Evolutionary conservation across 805 yeast species (phyloP), one percentile per base, ranked within the genome.

Genomic region (Wickerhamiella sergipiensis): DNA sequence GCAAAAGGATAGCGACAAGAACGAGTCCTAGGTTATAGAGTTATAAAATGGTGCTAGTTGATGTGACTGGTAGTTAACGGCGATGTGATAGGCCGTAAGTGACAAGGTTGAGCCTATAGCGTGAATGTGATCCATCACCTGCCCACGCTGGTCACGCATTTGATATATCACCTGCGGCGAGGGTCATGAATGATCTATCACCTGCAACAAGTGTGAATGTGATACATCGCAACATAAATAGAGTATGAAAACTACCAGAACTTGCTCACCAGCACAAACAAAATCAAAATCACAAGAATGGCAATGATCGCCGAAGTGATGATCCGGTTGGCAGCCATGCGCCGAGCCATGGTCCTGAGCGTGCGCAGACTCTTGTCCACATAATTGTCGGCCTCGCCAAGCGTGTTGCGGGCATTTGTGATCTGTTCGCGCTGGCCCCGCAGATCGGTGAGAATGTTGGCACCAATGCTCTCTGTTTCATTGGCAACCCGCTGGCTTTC

Each of bases 351-450:
- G 18, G 85, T 76, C 60, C 87, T 80, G 60, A 92, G 71, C 0
- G 97, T 92, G 52, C 84, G 78, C 51, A 92, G 76, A 51, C 92
- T 81, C 63, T 84, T 81, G 67, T 92, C 97, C 49, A 92, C 95
- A 61, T 89, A 87, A 0, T 83, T 79, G 64, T 92, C 97, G 0
- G 97, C 97, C 55, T 88, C 90, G 67, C 77, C 77, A 48, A 92
- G 71, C 0, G 95, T 85, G 59, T 83, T 85, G 65, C 97, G 78
- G 21, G 95, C 79, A 59, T 89, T 87, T 50, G 79, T 71, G 44
- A 92, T 77, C 62, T 94, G 97, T 61, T 92, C 98, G 52, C 98
- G 74, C 69, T 92, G 98, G 23, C 95, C 82, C 54, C 96, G 75
- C 57, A 92, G 71, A 64, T 90, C 95, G 59, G 80, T 80, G 68